A percentile compares a stretch with the other conserved stretches of the same genome.
These are phyloP conservation scores for Fusarium marasasianum DNA, from an alignment of 2,329 filamentous ascomycete genomes.

Conservation along the genomic window DNA sequence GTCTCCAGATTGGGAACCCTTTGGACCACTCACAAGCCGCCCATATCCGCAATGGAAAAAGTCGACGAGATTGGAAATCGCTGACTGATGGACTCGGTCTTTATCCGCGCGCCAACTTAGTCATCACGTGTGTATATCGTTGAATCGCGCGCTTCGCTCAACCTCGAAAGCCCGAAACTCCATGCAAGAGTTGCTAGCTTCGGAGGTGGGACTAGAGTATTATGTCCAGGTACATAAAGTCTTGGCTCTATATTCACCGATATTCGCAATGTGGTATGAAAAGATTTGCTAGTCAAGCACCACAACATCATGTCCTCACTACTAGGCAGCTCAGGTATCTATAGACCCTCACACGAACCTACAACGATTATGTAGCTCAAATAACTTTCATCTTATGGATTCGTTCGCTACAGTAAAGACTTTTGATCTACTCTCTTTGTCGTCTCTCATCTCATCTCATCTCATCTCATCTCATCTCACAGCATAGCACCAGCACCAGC, in stretches of 20 bases:
- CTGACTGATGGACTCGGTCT: slow-evolving; percentile 32
- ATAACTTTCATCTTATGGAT: slow-evolving; percentile 6
- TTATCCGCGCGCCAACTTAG: slow-evolving; percentile 38
- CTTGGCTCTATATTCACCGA: not conserved
- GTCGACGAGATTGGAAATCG: slow-evolving; percentile 30
- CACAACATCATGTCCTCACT: not conserved
- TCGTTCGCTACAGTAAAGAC: slow-evolving; percentile 12
- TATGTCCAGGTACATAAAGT: not conserved
- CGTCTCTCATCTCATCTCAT: slow-evolving; percentile 1
- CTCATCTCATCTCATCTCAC: slow-evolving; percentile 14
- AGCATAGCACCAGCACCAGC: slow-evolving; percentile 24
- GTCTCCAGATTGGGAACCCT: slow-evolving; percentile 7
- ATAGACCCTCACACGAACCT: not conserved
- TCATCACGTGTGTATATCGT: slow-evolving; percentile 19
- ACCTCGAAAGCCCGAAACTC: not conserved
- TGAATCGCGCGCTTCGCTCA: not conserved
- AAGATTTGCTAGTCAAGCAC: too few species aligned
- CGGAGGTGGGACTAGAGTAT: too few species aligned
- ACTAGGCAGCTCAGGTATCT: not conserved
- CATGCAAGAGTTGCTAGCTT: not conserved
- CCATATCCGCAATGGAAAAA: slow-evolving; percentile 9
- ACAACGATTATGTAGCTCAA: not conserved
- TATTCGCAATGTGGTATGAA: not conserved
- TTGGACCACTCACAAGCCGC: slow-evolving; percentile 27
- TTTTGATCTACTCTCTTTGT: slow-evolving; percentile 13